phyloP scores from a whole-genome alignment of 2,329 filamentous ascomycete genomes.

The Beauveria medogensis region DNA sequence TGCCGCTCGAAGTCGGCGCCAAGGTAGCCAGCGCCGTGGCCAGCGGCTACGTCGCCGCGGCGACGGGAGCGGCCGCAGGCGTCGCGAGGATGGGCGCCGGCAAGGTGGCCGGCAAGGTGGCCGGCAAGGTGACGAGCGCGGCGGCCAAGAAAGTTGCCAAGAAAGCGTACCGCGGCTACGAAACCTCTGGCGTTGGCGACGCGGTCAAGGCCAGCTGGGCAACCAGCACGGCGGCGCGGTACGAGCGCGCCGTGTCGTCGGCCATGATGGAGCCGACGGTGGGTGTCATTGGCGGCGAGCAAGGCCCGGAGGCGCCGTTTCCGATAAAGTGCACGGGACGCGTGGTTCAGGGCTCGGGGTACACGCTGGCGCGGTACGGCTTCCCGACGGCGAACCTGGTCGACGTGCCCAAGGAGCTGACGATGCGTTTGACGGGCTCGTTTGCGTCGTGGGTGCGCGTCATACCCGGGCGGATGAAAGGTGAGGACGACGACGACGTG shows the following conservation, averaged over 20 bases:
- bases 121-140: conserved; percentile 24
- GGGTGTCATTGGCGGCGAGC: conserved; percentile 37
- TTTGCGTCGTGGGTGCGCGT: conserved; percentile 57
- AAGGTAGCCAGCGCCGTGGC: conserved; percentile 46
- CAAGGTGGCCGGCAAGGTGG: conserved; percentile 25
- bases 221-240: conserved; percentile 30
- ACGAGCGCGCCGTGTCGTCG: conserved; percentile 26
- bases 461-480: conserved; percentile 16
- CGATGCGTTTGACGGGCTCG: conserved; percentile 48
- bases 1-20: conserved; percentile 59
- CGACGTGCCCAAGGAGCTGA: conserved; percentile 43
- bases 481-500: conserved; percentile 18
- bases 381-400: conserved; percentile 47
- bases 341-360: conserved; percentile 36
- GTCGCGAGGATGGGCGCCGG: not conserved
- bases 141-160: conserved; percentile 32
- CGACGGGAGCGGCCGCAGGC: conserved; percentile 26
- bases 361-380: conserved; percentile 31
- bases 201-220: conserved; percentile 24
- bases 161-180: conserved; percentile 29
- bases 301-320: conserved; percentile 45
- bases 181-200: conserved; percentile 19
- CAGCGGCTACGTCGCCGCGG: conserved; percentile 32
- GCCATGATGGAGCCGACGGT: conserved; percentile 25
- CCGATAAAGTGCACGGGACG: conserved; percentile 44